Conservation (phyloP, 768 basidiomycete genomes). For the Naematelia encephala region DNA sequence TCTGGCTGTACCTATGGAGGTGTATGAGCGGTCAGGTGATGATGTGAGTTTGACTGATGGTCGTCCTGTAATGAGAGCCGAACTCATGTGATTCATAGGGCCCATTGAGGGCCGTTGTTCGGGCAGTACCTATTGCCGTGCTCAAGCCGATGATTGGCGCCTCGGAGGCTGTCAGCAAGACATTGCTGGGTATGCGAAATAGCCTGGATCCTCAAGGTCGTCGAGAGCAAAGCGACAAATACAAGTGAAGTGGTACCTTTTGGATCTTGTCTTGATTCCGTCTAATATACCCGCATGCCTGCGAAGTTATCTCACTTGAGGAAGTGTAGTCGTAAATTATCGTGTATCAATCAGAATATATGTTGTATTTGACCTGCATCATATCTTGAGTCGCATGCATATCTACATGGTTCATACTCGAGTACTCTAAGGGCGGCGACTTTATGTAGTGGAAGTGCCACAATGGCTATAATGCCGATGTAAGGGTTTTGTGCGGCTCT, state of each 20-base stretch:
- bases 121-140: constrained; percentile 96
- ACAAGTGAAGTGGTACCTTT: too few species aligned
- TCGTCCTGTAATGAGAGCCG: too few species aligned
- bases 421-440: too few species aligned
- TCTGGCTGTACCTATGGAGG: constrained; percentile 97
- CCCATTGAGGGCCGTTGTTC: constrained; percentile 85
- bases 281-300: too few species aligned
- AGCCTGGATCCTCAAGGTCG: constrained; percentile 80
- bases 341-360: too few species aligned
- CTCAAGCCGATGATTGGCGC: constrained; percentile 98
- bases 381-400: neutral
- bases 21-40: constrained; percentile 87
- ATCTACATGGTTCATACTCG: too few species aligned
- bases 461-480: neutral
- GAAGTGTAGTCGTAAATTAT: too few species aligned
- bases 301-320: too few species aligned
- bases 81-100: constrained; percentile 60
- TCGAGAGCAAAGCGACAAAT: constrained; percentile 85
- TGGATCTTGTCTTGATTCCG: too few species aligned
- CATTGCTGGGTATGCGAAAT: constrained; percentile 87
- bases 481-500: neutral
- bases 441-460: too few species aligned
- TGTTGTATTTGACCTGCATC: too few species aligned
- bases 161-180: constrained; percentile 93
- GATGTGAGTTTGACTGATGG: too few species aligned